Evolutionary conservation across 805 yeast genomes (phyloP), one percentile per base, ranked within the genome.

Genomic region (Barnettozyma pratensis): DNA sequence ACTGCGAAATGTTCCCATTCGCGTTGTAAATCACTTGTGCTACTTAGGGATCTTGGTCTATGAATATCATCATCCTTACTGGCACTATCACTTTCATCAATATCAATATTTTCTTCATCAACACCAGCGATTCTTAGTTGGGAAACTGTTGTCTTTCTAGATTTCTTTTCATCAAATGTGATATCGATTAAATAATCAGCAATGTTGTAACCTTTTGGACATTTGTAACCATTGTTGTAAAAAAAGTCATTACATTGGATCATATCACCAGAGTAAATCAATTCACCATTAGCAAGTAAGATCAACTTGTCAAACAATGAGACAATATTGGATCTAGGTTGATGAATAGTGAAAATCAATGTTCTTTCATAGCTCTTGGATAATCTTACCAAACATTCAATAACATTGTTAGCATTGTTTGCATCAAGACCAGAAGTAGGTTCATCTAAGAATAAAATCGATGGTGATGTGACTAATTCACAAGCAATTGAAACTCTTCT

Each of bases 391-490:
- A 94, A 73, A 52, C 89, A 78, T 52, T 90, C 97, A 40, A 94
- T 75, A 7, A 94, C 99, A 58, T 91, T 89, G 61, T 80, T 82
- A 1, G 99, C 98, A 67, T 91, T 92, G 63, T 80, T 92, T 7
- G 97, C 83, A 65, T 94, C 99, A 50, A 94, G 73, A 1, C 99
- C 99, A 0, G 97, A 88, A 0, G 99, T 90, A 28, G 97, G 97
- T 63, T 90, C 97, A 67, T 90, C 97, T 46, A 90, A 68, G 57
- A 90, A 86, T 46, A 90, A 66, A 39, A 90, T 80, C 0, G 90
- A 77, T 1, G 97, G 97, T 2, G 90, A 83, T 0, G 97, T 90
- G 2, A 90, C 96, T 39, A 90, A 71, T 62, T 90, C 97, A 65
- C 96, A 89, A 1, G 96, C 97, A 64, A 90, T 90, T 0, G 96